phyloP scores from a whole-genome alignment of 2,329 filamentous ascomycete species.

The Epichloe hybrida region DNA sequence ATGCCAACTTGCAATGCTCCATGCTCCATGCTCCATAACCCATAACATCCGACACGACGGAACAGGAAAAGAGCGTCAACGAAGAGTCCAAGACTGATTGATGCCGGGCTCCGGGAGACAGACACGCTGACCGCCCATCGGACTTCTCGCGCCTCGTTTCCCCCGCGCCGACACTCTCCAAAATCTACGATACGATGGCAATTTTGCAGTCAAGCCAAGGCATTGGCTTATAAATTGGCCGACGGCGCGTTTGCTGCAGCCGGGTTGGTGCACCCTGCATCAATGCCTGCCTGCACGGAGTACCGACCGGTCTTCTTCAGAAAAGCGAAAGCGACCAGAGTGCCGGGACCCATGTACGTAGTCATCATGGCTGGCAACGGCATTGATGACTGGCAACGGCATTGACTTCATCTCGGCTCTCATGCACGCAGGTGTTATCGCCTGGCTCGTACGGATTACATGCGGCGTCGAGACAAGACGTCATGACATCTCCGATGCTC shows the following conservation, averaged over 20 bases:
- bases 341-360: too few species aligned
- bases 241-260: neutral
- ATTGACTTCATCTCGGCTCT: neutral
- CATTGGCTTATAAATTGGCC: neutral
- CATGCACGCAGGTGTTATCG: too few species aligned
- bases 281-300: neutral
- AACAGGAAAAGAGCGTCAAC: neutral
- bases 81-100: neutral
- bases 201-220: neutral
- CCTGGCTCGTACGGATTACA: too few species aligned
- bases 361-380: too few species aligned
- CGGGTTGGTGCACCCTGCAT: neutral
- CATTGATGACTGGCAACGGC: neutral
- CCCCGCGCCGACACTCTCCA: too few species aligned
- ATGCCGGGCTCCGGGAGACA: neutral
- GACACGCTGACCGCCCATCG: neutral
- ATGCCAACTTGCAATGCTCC: neutral
- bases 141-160: neutral
- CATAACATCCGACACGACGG: neutral
- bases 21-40: too few species aligned
- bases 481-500: neutral
- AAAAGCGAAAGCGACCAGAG: too few species aligned
- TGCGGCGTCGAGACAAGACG: too few species aligned
- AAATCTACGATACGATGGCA: neutral
- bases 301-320: too few species aligned